Evolutionary conservation across 495 filamentous ascomycete species (phyloP), one percentile per base, ranked within the genome.

Genomic region (Parathielavia hyrcaniae): DNA sequence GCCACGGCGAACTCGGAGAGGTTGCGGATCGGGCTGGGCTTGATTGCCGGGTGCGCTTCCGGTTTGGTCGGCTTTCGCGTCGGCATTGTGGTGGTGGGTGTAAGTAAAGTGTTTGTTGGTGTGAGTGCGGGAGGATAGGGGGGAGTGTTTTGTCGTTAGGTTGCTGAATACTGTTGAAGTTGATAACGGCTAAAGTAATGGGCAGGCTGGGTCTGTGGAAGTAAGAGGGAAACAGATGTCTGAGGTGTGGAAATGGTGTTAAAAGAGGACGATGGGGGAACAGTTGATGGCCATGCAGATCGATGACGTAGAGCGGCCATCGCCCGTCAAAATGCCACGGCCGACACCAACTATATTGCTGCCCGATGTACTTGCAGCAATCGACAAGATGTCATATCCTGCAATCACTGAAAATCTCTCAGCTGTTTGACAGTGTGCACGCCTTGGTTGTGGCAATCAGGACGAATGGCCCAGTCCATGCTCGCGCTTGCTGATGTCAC

Each of bases 41-140:
- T 57, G 32, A 20, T 41, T 46, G 54, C 10, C 4, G 52, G 50
- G 58, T 83, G 82, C 60, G 73, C 75, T 10, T 75, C 73, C 67
- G 75, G 52, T 53, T 77, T 79, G 47, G 80, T 34, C 19, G 50
- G 73, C 4, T 83, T 81, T 64, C 83, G 81, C 5, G 76, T 55
- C 9, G 71, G 66, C 49, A 59, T 34, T 19, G 26, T 50, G 14
- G 14, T 19, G n/a, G 48, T 50, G 12, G 34, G n/a, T 23, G 49
- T 6, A 23, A 1, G 43, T 23, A 2, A 23, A 19, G n/a, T 2
- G n/a, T 19, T 43, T 43, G 39, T 6, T 14, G 12, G n/a, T 43
- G 9, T 19, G n/a, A 1, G 1, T 20, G 2, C 26, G n/a, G n/a
- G n/a, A n/a, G n/a, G n/a, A n/a, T n/a, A n/a, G n/a, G n/a, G n/a